Evolutionary conservation across 2,329 filamentous ascomycete species (phyloP), one percentile per base, ranked within the genome.

Genomic region (Aureobasidium sp.): DNA sequence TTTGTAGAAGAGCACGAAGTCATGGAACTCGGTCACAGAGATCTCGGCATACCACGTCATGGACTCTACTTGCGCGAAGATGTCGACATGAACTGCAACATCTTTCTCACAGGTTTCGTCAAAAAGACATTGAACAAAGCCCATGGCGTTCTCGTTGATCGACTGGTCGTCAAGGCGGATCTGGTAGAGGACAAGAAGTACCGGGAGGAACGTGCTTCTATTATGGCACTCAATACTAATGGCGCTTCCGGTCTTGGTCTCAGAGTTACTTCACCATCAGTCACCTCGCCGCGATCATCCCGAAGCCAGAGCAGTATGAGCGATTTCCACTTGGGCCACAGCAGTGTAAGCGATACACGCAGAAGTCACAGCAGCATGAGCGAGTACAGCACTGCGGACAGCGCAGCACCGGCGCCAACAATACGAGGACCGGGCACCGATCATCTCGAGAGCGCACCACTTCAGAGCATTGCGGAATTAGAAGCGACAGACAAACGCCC

Each of bases 61-160:
- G 91, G 90, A 0, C 77, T 96, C 14, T 95, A 91, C 71, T 77
- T 96, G 45, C 82, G 88, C n/a, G 91, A 96, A 77, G 91, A 96
- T 67, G 87, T 94, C 53, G 87, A 91, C 65, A 86, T 96, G 79
- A 83, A 83, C 62, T 95, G 90, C 77, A 93, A 91, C 69, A 77
- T 91, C 63, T 78, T 94, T 65, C 83, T 94, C 77, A 81, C 86
- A 0, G 76, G 78, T 8, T 95, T 95, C 70, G 88, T 96, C 63
- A 92, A 89, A 79, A 89, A 86, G 75, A 94, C 89, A 15, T 81
- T 95, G 49, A 89, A 89, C 69, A 89, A 88, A 70, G 84, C 89
- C 0, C 90, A 95, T 69, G 81, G 79, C 11, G 78, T 82, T 2
- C 80, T 96, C 4, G 88, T 93, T 2, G 84, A 87, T 42, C 71